Conservation (phyloP, 2,329 filamentous ascomycete genomes). For the Emmonsia crescens region DNA sequence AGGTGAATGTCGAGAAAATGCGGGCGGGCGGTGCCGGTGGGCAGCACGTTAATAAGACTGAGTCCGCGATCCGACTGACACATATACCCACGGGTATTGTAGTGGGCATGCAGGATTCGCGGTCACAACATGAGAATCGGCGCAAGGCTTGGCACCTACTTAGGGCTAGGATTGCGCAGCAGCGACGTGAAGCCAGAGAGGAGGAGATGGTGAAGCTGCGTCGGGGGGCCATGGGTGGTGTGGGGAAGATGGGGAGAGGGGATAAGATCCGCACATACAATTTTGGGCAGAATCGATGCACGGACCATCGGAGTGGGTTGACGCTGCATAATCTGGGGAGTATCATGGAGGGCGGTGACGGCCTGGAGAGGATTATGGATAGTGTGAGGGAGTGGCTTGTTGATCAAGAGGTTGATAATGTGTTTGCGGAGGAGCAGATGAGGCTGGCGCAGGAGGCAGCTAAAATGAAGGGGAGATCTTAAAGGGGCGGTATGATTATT, state of each 20-base stretch:
- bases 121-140: slow-evolving; percentile 82
- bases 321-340: slow-evolving; percentile 71
- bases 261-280: slow-evolving; percentile 96
- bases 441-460: slow-evolving; percentile 14
- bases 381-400: slow-evolving; percentile 68
- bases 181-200: slow-evolving; percentile 69
- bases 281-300: slow-evolving; percentile 65
- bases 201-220: slow-evolving; percentile 64
- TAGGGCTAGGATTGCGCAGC: slow-evolving; percentile 69
- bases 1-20: slow-evolving; percentile 83
- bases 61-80: slow-evolving; percentile 86
- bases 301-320: slow-evolving; percentile 72
- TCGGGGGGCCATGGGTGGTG: slow-evolving; percentile 65
- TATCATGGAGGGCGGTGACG: slow-evolving; percentile 65
- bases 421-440: slow-evolving; percentile 55
- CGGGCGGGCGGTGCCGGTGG: slow-evolving; percentile 82
- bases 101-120: slow-evolving; percentile 84
- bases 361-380: slow-evolving; percentile 63
- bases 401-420: slow-evolving; percentile 59
- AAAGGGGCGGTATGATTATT: not conserved
- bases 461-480: not conserved
- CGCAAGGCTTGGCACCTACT: slow-evolving; percentile 79
- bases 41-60: slow-evolving; percentile 97
- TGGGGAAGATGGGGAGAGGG: slow-evolving; percentile 70
- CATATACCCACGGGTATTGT: slow-evolving; percentile 78